Evolutionary conservation across 768 basidiomycete genomes (phyloP), one percentile per base, ranked within the genome.

Genomic region (Tricholoma hemisulphureum): DNA sequence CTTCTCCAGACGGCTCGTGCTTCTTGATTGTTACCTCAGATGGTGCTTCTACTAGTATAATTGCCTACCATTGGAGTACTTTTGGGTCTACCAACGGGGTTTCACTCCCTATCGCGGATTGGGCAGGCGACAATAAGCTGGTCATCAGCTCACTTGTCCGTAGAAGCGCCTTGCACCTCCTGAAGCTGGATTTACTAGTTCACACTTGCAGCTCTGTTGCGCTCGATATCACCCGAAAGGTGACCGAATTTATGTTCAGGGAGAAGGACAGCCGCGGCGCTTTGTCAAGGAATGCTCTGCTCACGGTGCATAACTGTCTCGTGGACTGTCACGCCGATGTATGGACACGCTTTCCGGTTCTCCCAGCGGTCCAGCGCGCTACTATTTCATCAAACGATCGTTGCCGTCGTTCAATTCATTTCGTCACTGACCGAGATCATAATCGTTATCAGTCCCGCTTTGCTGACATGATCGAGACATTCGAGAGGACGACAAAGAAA

Each of bases 321-420:
- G 68, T 86, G 18, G 81, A 83, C 60, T 84, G 83, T 56, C 77
- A 83, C 51, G 66, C 75, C 0, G 83, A 84, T 14, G 80, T 84
- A 23, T 86, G 84, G 84, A 82, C 76, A 4, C 78, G 84, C 9
- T 86, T 84, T 63, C 84, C 84, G 0, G 83, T 86, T 3, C 59
- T 82, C 1, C 73, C 84, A 3, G 82, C 84, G 0, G 74, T 86
- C n/a, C 73, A 75, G 34, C 75, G 80, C 10, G 73, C 76, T 32
- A 80, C 79, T 0, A 71, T 79, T 43, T 73, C 73, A 0, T 72
- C 73, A 6, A 66, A 65, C 18, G 62, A 70, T 11, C 68, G 76
- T n/a, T 67, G 61, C 8, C 55, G 64, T 4, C 75, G 71, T 39
- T 67, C 69, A 4, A 69, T 86, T 11, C 62, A 72, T 1, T 84